These are phyloP conservation scores for Inonotus obliquus DNA, from an alignment of 1,284 basidiomycete genomes.

Conservation along the genomic window DNA sequence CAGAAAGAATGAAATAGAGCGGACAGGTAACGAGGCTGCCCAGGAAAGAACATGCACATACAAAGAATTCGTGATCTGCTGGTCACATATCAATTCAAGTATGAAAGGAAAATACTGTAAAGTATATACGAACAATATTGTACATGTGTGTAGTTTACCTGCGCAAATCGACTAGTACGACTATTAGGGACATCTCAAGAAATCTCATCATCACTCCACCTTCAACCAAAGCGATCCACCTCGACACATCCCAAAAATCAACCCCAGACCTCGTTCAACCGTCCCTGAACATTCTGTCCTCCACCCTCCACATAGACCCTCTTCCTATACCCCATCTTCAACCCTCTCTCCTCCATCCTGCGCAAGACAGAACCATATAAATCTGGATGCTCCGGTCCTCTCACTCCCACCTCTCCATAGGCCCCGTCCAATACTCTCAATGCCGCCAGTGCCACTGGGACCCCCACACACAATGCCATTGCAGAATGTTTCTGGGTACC, in stretches of 20 bases:
- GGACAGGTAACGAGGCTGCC: too few relatives aligned
- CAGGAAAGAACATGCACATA: too few relatives aligned
- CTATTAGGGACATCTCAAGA: background rate
- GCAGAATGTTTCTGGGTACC: constrained; percentile 67
- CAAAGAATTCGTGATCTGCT: too few relatives aligned
- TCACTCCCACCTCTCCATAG: constrained; percentile 46
- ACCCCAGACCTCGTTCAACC: constrained; percentile 6
- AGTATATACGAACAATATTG: too few relatives aligned
- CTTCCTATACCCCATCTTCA: constrained; percentile 60
- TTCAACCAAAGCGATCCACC: too few relatives aligned
- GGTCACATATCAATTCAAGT: too few relatives aligned
- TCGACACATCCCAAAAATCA: background rate
- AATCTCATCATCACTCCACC: too few relatives aligned
- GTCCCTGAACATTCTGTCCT: constrained; percentile 6
- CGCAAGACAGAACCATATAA: constrained; percentile 61
- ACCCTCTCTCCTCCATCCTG: constrained; percentile 55
- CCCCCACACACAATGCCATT: constrained; percentile 87
- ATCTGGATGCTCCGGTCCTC: constrained; percentile 51
- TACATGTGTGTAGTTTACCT: background rate
- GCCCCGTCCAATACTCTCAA: constrained; percentile 66
- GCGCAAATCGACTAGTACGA: too few relatives aligned
- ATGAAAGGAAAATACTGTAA: too few relatives aligned
- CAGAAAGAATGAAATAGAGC: too few relatives aligned
- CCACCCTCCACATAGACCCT: background rate
- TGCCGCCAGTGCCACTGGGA: constrained; percentile 80